Evolutionary conservation across 1,139 yeast genomes (phyloP), one percentile per base, ranked within the genome.

Genomic region (Candida buenavistaensis): DNA sequence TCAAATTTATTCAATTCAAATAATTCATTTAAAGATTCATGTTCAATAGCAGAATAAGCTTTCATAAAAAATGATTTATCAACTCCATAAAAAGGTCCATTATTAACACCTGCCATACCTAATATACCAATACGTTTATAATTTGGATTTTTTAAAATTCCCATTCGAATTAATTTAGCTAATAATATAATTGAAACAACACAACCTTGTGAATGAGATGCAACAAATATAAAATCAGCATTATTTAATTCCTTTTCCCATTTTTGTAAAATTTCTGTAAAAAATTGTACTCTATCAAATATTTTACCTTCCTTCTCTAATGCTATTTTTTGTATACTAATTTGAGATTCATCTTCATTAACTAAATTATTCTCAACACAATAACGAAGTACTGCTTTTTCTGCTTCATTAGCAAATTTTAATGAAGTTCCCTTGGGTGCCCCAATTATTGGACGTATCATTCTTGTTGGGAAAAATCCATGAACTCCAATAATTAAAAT

Each of bases 171-270:
- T 29, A 92, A 66, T 45, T 76, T 72, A 0, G 96, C 86, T 22
- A 89, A 62, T 20, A 92, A 57, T 31, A 88, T 82, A 1, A 88
- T 80, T 1, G 96, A 80, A 0, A 92, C 97, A 0, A 96, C 97
- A 36, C 94, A 82, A 0, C 98, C 97, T 59, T 92, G 98, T 0
- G 97, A 88, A 61, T 92, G 98, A 0, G 95, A 80, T 1, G 96
- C 96, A 45, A 92, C 75, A 54, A 83, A 88, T 8, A 92, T 78
- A 47, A 84, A 83, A 55, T 92, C 97, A 0, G 96, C 90, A 20
- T 76, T 72, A 36, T 76, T 73, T 19, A 92, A 68, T 47, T 85
- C 88, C 14, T 77, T 65, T 29, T 72, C 63, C 89, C 94, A 86
- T 54, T 80, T 81, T 46, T 68, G 65, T 56, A 92, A 68, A 29